A percentile compares a stretch with the other conserved stretches of the same genome.
These are phyloP conservation scores for Claviceps quebecensis DNA, from an alignment of 2,329 filamentous ascomycete genomes.

Conservation along the genomic window DNA sequence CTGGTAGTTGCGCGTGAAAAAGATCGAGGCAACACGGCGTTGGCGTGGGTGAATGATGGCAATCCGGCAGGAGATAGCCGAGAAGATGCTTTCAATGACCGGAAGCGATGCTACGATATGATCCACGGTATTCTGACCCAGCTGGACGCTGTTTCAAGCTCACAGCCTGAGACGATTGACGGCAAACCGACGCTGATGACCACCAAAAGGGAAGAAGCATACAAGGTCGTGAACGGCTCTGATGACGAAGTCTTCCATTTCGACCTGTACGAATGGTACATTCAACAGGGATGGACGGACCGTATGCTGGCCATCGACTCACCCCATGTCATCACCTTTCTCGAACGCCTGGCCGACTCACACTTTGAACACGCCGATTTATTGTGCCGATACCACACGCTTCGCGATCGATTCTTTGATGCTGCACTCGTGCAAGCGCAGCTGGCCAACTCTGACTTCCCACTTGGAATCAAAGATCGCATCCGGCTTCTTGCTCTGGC, in stretches of 20 bases:
- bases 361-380: conserved; percentile 74
- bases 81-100: conserved; percentile 49
- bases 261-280: conserved; percentile 96
- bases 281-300: conserved; percentile 70
- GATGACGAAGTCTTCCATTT: conserved; percentile 91
- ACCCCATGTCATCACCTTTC: conserved; percentile 72
- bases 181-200: conserved; percentile 62
- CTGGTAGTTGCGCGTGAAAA: conserved; percentile 70
- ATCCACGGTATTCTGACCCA: conserved; percentile 68
- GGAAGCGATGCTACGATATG: conserved; percentile 73
- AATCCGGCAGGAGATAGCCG: conserved; percentile 59
- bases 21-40: conserved; percentile 74
- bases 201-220: conserved; percentile 75
- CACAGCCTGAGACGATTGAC: conserved; percentile 60
- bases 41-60: conserved; percentile 78
- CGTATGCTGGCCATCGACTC: conserved; percentile 76
- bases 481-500: conserved; percentile 84
- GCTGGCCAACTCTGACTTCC: conserved; percentile 71
- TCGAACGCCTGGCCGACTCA: conserved; percentile 59
- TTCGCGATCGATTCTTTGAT: conserved; percentile 69
- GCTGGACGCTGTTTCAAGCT: conserved; percentile 57
- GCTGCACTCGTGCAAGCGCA: conserved; percentile 77
- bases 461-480: conserved; percentile 65
- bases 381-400: conserved; percentile 83
- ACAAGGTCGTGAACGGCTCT: conserved; percentile 76